phyloP scores from a whole-genome alignment of 2,329 filamentous ascomycete genomes.

The Pseudovirgaria hyperparasitica region DNA sequence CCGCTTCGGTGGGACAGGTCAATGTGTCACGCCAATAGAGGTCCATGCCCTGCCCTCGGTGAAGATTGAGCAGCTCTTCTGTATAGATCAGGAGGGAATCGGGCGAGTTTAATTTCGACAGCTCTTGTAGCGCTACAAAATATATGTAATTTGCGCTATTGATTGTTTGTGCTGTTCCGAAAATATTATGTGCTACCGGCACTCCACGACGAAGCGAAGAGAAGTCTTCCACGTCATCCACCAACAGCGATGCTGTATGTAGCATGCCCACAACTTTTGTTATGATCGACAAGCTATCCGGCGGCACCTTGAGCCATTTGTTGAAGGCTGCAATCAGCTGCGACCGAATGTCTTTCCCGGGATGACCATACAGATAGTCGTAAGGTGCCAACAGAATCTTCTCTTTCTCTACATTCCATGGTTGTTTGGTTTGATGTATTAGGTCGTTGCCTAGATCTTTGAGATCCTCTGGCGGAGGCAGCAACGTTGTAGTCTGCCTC shows the following conservation, averaged over 20 bases:
- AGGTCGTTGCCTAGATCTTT: conserved; percentile 23
- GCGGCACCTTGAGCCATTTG: conserved; percentile 62
- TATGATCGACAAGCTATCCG: conserved; percentile 57
- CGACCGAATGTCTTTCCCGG: conserved; percentile 73
- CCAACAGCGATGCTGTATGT: conserved; percentile 69
- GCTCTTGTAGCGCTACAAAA: conserved; percentile 64
- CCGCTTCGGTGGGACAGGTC: conserved; percentile 72
- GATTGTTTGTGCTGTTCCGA: conserved; percentile 77
- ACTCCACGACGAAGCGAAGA: conserved; percentile 64
- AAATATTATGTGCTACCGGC: conserved; percentile 74
- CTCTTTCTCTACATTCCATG: conserved; percentile 65
- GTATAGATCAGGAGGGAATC: conserved; percentile 58
- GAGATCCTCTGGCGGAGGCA: conserved; percentile 12
- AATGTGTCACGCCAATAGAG: conserved; percentile 80
- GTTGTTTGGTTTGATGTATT: conserved; percentile 27
- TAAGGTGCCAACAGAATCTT: conserved; percentile 65
- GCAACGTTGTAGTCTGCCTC: conserved; percentile 21
- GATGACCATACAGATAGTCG: conserved; percentile 66
- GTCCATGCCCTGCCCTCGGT: conserved; percentile 83
- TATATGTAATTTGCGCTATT: conserved; percentile 87
- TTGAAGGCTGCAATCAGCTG: conserved; percentile 75
- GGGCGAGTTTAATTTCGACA: conserved; percentile 57
- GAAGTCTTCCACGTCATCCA: conserved; percentile 81
- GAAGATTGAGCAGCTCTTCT: conserved; percentile 73
- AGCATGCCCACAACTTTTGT: conserved; percentile 74